Evolutionary conservation across 345 rosid species (phyloP).

Genomic region (Acer campestre): DNA sequence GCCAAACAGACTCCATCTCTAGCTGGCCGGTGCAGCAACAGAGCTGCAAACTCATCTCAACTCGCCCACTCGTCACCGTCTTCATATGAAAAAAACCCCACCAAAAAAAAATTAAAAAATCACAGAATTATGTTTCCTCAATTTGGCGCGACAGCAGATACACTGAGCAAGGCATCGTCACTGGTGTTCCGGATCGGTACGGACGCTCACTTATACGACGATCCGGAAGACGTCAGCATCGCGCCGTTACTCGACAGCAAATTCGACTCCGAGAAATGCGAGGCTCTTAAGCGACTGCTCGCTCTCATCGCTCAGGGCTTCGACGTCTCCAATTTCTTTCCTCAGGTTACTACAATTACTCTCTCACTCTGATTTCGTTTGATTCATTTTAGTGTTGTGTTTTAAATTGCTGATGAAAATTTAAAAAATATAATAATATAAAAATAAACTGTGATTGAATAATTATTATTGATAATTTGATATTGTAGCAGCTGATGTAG

Average conservation of each 20-base stretch:
- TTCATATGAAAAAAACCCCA: no score
- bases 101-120: no score
- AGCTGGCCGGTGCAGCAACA: not conserved
- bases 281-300: slow-evolving; percentile 94
- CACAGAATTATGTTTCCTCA: slow-evolving; percentile 54
- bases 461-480: not conserved
- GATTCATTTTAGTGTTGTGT: not conserved
- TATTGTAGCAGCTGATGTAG: no score
- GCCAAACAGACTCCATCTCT: not conserved
- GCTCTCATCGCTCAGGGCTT: slow-evolving; percentile 94
- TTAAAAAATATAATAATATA: not conserved
- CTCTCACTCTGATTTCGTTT: slow-evolving; percentile 8
- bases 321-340: slow-evolving; percentile 97
- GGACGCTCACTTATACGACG: slow-evolving; percentile 96
- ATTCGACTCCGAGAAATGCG: slow-evolving; percentile 93
- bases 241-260: slow-evolving; percentile 86
- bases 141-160: slow-evolving; percentile 79
- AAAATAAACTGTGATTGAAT: not conserved
- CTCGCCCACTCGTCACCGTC: no score
- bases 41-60: not conserved
- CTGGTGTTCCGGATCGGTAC: slow-evolving; percentile 86
- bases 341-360: slow-evolving; percentile 55
- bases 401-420: not conserved
- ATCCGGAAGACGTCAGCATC: slow-evolving; percentile 89
- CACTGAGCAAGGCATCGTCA: slow-evolving; percentile 91